These are phyloP conservation scores for Tylopilus sp. DNA, from an alignment of 1,284 basidiomycete species.

Conservation along the genomic window DNA sequence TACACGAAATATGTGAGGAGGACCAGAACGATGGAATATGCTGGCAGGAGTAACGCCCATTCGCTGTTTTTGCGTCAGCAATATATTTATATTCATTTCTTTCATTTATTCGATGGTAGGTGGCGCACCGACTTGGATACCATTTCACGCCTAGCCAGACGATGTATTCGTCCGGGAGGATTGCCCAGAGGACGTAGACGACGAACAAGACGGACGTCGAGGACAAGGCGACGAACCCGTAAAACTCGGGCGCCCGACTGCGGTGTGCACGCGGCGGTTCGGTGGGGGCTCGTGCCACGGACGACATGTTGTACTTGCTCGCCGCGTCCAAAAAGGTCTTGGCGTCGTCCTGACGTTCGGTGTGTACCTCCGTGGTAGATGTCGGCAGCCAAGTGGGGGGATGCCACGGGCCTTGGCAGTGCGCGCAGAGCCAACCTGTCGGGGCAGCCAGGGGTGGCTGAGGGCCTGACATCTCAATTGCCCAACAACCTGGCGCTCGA, in stretches of 20 bases:
- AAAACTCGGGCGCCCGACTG: slow-evolving; percentile 76
- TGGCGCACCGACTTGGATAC: slow-evolving; percentile 82
- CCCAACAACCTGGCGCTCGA: slow-evolving; percentile 2
- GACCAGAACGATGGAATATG: slow-evolving; percentile 70
- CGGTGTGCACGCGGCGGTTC: slow-evolving; percentile 41
- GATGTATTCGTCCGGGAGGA: slow-evolving; percentile 57
- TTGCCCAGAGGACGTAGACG: slow-evolving; percentile 67
- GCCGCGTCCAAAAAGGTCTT: slow-evolving; percentile 1
- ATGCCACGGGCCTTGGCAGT: background rate
- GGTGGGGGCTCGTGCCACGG: slow-evolving; percentile 51
- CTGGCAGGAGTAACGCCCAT: slow-evolving; percentile 83
- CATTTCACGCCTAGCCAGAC: slow-evolving; percentile 66
- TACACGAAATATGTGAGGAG: slow-evolving; percentile 79
- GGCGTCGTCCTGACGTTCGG: slow-evolving; percentile 12
- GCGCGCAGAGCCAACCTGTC: background rate
- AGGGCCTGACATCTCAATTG: background rate
- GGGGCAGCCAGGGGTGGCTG: background rate
- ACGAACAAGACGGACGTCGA: slow-evolving; percentile 71
- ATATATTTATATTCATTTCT: background rate
- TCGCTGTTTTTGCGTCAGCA: slow-evolving; percentile 44
- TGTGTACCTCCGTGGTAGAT: slow-evolving; percentile 22
- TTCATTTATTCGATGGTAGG: background rate
- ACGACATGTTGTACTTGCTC: slow-evolving; percentile 17
- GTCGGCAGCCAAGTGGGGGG: background rate
- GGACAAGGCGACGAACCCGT: slow-evolving; percentile 83